These are phyloP conservation scores for Bipolaris bicolor DNA, from an alignment of 2,329 filamentous ascomycete species.

Conservation along the genomic window DNA sequence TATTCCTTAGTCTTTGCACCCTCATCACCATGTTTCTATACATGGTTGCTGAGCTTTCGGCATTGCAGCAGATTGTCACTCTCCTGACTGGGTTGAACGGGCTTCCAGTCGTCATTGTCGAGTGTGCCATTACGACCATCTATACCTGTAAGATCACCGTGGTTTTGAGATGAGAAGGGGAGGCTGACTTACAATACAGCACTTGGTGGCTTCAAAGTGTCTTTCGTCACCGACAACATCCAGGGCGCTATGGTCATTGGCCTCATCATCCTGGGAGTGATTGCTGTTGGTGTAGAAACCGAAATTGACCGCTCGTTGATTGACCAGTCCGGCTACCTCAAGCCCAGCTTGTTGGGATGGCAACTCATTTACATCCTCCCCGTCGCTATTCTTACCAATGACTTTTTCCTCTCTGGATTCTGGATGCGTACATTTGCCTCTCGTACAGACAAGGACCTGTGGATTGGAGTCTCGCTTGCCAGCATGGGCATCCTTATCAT, in stretches of 20 bases:
- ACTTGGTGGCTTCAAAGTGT: slow-evolving; percentile 81
- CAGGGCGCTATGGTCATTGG: slow-evolving; percentile 79
- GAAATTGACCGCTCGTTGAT: slow-evolving; percentile 73
- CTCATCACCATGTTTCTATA: slow-evolving; percentile 83
- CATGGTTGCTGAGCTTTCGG: slow-evolving; percentile 84
- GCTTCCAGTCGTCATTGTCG: slow-evolving; percentile 76
- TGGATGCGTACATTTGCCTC: slow-evolving; percentile 86
- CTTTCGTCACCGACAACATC: slow-evolving; percentile 82
- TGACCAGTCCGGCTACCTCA: slow-evolving; percentile 70
- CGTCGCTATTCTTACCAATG: slow-evolving; percentile 79
- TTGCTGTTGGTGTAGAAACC: slow-evolving; percentile 77
- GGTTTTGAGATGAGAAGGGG: not conserved
- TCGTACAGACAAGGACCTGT: slow-evolving; percentile 77
- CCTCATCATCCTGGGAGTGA: slow-evolving; percentile 76
- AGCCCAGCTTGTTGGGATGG: slow-evolving; percentile 76
- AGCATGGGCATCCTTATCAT: slow-evolving; percentile 68
- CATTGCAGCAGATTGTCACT: slow-evolving; percentile 77
- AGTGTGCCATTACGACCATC: slow-evolving; percentile 78
- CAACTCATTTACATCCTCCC: slow-evolving; percentile 85
- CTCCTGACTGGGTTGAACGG: slow-evolving; percentile 76
- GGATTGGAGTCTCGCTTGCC: slow-evolving; percentile 74
- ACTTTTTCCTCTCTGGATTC: slow-evolving; percentile 84
- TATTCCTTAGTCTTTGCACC: slow-evolving; percentile 79
- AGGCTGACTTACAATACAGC: slow-evolving; percentile 53
- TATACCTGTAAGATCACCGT: slow-evolving; percentile 70